Conservation (phyloP, 176 grass and related monocot genomes). For the Oryza glaberrima region DNA sequence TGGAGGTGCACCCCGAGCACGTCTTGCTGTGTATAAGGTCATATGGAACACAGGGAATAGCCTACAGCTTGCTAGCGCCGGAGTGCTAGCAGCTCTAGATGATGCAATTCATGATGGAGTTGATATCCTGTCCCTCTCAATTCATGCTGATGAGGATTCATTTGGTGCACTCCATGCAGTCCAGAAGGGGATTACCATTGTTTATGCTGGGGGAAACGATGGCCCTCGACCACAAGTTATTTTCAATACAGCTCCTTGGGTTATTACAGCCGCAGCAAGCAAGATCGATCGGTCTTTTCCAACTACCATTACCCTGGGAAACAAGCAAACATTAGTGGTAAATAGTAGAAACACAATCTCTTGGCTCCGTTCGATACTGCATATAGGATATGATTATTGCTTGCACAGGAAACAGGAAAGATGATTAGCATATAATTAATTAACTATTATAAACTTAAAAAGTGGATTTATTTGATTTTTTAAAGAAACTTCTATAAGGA, state of each 20-base stretch:
- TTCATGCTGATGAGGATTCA: not conserved
- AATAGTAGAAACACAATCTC: constrained; percentile 10
- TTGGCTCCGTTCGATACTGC: too few relatives aligned
- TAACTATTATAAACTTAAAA: too few relatives aligned
- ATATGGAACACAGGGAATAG: not conserved
- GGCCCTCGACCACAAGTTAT: constrained; percentile 42
- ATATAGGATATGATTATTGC: too few relatives aligned
- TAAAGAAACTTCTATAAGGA: too few relatives aligned
- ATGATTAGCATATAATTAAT: too few relatives aligned
- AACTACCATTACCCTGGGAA: constrained; percentile 48
- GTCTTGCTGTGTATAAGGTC: constrained; percentile 56
- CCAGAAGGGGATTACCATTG: constrained; percentile 45
- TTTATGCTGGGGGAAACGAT: constrained; percentile 42
- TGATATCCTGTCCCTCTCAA: constrained; percentile 45
- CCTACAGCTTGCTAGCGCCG: not conserved
- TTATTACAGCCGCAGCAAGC: constrained; percentile 53
- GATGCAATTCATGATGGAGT: constrained; percentile 63
- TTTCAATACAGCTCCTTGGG: constrained; percentile 49
- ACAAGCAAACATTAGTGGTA: constrained; percentile 50
- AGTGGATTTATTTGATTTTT: too few relatives aligned
- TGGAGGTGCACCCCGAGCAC: constrained; percentile 48
- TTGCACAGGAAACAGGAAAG: too few relatives aligned
- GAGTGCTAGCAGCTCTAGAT: constrained; percentile 48
- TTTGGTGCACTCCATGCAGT: constrained; percentile 55
- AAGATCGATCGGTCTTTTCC: constrained; percentile 54